Base-by-base conservation (phyloP, 805 yeast genomes). In the Wickerhamomyces alni region DNA sequence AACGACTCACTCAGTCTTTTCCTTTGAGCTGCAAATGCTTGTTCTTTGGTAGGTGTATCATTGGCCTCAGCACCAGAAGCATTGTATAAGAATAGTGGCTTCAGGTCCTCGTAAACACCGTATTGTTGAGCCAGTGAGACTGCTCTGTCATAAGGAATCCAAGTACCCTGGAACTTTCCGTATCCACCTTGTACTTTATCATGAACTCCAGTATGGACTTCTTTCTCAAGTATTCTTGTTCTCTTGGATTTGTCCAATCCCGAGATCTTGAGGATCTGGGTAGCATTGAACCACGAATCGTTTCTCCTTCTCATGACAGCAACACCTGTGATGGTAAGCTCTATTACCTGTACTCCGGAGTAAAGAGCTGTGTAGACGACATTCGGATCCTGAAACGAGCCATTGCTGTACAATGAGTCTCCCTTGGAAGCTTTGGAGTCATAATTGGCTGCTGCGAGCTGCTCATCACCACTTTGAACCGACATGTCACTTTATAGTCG, bases 181-280 rank as follows among this genome's bases (percentile, higher is more conserved):
- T 82, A 82, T 3, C 93, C 94, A 43, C 93, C 93, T 58, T 83
- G 91, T 37, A 84, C 77, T 57, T 84, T 84, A 55, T 83, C 87
- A 55, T 84, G 89, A 8, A 62, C 54, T 31, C 82, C 80, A 35
- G 69, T 70, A 52, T 77, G 87, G 10, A 85, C 82, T 47, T 85
- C 91, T 47, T 72, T 77, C 55, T 84, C 93, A 39, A 85, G 63
- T 32, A 83, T 73, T 54, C 81, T 77, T 5, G 91, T 83, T 55
- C 93, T 65, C 54, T 79, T 82, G 2, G 88, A 82, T 60, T 85
- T 85, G 35, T 87, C 85, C 45, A 80, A 77, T 35, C 82, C 80
- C 29, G 89, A 88, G 41, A 84, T 75, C 57, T 85, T 83, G 47
- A 85, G 65, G 16, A 84, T 80, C 58, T 85, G 94, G 0, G 94